Base-by-base conservation (phyloP, 78 protist genomes). In the Isochrysis galbana region DNA sequence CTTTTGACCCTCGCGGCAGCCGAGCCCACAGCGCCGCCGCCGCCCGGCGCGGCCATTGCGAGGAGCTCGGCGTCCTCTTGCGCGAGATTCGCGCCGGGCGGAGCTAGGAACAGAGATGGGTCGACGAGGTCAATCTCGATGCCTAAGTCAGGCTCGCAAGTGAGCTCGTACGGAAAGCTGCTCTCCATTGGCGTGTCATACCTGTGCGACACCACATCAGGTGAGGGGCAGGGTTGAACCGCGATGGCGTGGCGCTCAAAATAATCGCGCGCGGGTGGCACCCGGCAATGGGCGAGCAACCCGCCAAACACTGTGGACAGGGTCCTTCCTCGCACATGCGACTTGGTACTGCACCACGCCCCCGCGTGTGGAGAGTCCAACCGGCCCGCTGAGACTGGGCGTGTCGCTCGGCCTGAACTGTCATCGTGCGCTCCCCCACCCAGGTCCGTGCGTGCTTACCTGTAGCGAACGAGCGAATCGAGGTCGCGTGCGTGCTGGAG, bases 101-200 rank as follows among this genome's bases (percentile, higher is more conserved):
- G 42, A 7, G 82, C 44, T 14, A 36, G 44, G 82, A 36, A 72
- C 80, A 39, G 34, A 19, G 14, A 2, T n/a, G 84, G 84, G 84
- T 77, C 84, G 47, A 77, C 84, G 32, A 77, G 47, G 46, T 77
- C 84, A 46, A 77, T 77, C 48, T 17, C 10, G 84, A 77, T 77
- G 84, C 84, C 84, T 19, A 77, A 46, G 46, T 77, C 84, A 5
- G 84, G 84, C 84, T 77, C 84, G 32, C 48, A 17, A 2, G 3
- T 17, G 19, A 77, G 46, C 46, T 39, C 84, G 84, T 77, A 19
- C 14, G 61, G 61, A 14, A 19, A 14, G 29, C 29, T 51, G 61
- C 29, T 14, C 61, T 19, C 61, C 29, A 51, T 51, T 51, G 61
- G 61, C 61, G 61, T 51, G 29, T 51, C 61, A 14, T 51, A 51